A percentile compares a stretch with the other conserved stretches of the same genome.
phyloP scores from a whole-genome alignment of 257 asterid species.

The Jasminum sambac region DNA sequence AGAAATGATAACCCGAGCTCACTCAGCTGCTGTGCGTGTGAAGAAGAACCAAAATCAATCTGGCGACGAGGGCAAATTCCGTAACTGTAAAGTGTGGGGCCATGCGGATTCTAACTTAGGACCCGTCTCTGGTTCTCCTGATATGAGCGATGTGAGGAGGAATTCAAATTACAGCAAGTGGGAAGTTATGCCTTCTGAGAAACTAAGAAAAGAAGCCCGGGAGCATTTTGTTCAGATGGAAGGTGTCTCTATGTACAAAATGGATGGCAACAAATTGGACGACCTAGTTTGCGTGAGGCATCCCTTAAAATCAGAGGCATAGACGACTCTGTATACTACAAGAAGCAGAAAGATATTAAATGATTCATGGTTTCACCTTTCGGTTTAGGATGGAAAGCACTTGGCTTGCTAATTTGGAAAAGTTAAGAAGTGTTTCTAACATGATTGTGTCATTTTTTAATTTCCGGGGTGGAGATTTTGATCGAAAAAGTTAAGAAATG shows the following conservation, averaged over 20 bases:
- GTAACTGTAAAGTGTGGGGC: slow-evolving; percentile 90
- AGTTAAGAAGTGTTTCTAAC: too few species aligned
- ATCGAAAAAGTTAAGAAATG: too few species aligned
- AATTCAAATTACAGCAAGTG: slow-evolving; percentile 81
- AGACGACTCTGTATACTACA: too few species aligned
- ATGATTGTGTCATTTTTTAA: too few species aligned
- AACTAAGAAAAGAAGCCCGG: slow-evolving; percentile 57
- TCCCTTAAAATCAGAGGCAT: slow-evolving; percentile 40
- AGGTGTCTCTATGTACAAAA: slow-evolving; percentile 82
- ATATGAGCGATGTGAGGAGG: slow-evolving; percentile 69
- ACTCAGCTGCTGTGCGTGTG: slow-evolving; percentile 70
- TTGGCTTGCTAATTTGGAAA: too few species aligned
- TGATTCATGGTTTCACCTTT: too few species aligned
- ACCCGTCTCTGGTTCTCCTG: slow-evolving; percentile 69
- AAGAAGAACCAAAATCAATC: slow-evolving; percentile 46
- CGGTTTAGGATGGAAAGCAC: too few species aligned
- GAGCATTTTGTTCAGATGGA: slow-evolving; percentile 74
- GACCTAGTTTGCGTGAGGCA: slow-evolving; percentile 90
- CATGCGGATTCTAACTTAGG: slow-evolving; percentile 69
- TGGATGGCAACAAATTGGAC: slow-evolving; percentile 94
- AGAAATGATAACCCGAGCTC: slow-evolving; percentile 76
- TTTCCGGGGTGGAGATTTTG: too few species aligned
- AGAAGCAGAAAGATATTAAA: too few species aligned
- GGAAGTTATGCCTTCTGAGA: slow-evolving; percentile 71
- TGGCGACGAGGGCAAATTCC: slow-evolving; percentile 60